Conservation (phyloP, 495 filamentous ascomycete genomes). For the Bombardia bombarda region DNA sequence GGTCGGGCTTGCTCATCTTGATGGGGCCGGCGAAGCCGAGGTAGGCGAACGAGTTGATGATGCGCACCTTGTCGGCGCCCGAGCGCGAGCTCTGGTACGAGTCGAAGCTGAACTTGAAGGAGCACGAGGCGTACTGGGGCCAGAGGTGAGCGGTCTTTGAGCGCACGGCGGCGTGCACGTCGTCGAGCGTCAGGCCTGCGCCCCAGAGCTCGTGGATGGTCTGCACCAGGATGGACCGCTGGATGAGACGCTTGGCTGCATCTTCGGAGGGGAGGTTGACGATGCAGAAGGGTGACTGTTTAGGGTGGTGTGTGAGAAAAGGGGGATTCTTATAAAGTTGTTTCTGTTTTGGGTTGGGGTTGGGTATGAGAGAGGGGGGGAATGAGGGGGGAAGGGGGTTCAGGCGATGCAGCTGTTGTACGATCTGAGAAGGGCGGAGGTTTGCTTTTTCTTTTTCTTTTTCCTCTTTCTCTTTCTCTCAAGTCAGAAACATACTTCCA, state of each 20-base stretch:
- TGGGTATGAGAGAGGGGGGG: no score
- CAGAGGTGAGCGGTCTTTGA: slow-evolving; percentile 53
- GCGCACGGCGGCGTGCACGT: slow-evolving; percentile 59
- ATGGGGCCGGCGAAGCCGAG: slow-evolving; percentile 71
- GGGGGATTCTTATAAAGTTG: neutral
- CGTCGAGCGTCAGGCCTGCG: slow-evolving; percentile 53
- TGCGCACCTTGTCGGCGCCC: slow-evolving; percentile 44
- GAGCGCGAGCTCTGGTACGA: slow-evolving; percentile 63
- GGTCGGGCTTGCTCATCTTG: slow-evolving; percentile 58
- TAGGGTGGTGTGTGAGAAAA: slow-evolving; percentile 6
- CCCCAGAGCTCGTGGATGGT: slow-evolving; percentile 89
- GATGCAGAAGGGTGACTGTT: slow-evolving; percentile 81
- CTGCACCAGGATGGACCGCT: slow-evolving; percentile 70
- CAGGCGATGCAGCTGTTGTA: no score
- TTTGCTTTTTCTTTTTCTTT: neutral
- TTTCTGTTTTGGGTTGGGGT: neutral
- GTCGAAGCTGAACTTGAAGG: slow-evolving; percentile 81
- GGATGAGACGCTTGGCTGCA: slow-evolving; percentile 57
- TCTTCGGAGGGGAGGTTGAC: slow-evolving; percentile 57
- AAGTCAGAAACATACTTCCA: slow-evolving; percentile 47
- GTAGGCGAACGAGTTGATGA: slow-evolving; percentile 79
- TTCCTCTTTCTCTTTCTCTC: neutral
- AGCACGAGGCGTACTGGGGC: slow-evolving; percentile 47
- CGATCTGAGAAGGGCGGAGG: no score
- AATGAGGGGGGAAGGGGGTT: no score